Evolutionary conservation across 176 grass and related monocot species (phyloP), one percentile per base, ranked within the genome.

Genomic region (Aegilops sharonensis): DNA sequence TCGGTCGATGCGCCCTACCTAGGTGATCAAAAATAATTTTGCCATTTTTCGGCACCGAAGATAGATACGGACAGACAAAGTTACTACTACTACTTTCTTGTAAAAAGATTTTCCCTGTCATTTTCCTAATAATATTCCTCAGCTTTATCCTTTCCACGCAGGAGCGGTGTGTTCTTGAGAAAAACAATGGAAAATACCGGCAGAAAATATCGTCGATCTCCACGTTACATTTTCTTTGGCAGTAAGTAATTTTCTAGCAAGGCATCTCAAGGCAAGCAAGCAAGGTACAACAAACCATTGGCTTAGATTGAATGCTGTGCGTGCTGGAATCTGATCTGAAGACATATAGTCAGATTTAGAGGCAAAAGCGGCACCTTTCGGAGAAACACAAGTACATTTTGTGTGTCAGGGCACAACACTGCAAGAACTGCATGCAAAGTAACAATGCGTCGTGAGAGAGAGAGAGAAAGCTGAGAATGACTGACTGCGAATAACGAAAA

Each of bases 331-430:
- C 77, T 64, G 89, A 85, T 91, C 50, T 78, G 31, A 71, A 77
- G 30, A 61, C 63, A 57, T 45, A 64, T 0, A 45, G 48, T 60
- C 32, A 83, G 81, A 63, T 81, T 80, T 88, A 27, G 70, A 77
- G 68, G 77, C 48, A 78, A 85, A 81, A 72, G 5, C 9, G 31
- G 0, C 4, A 6, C 39, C 81, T 85, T 88, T 81, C 56, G 81
- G 37, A 81, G 70, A 67, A 88, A 88, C 77, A 77, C 50, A 64
- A 71, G 89, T 84, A 80, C 81, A 76, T 45, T 75, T 75, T 80
- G 59, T 39, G 59, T 88, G 60, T 84, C 85, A 87, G 81, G n/a
- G 43, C 23, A 57, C 9, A 81, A 88, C 69, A 70, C 15, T 23
- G 17, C 35, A 73, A 64, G 56, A 66, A 61, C 54, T 72, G 67